phyloP scores from a whole-genome alignment of 2,329 filamentous ascomycete species.

The Trichoderma citrinoviride region DNA sequence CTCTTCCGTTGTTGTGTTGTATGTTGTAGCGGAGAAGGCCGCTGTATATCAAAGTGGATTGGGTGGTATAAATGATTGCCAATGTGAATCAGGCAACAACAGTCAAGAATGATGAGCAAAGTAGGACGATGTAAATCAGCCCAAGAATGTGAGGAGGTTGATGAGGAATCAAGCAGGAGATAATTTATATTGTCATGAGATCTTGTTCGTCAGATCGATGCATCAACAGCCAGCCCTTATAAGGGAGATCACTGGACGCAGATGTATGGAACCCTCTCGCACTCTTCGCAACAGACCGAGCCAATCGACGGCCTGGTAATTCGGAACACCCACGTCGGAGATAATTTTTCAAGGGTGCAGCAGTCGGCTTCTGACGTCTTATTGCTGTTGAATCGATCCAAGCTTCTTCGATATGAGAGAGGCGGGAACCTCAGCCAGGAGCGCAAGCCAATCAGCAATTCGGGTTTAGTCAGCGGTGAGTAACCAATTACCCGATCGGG shows the following conservation, averaged over 20 bases:
- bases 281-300: background rate
- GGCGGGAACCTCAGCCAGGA: background rate
- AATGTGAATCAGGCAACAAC: background rate
- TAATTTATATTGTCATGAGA: constrained; percentile 16
- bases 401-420: background rate
- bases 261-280: background rate
- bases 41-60: background rate
- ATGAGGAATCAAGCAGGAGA: constrained; percentile 9
- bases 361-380: background rate
- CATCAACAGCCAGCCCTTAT: background rate
- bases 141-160: background rate
- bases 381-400: background rate
- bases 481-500: constrained; percentile 25
- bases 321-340: constrained; percentile 12
- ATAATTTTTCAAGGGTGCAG: background rate
- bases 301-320: constrained; percentile 22
- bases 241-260: background rate
- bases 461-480: constrained; percentile 36
- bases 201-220: constrained; percentile 1
- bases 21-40: background rate
- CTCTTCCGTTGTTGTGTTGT: background rate
- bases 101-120: background rate
- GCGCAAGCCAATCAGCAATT: constrained; percentile 31
- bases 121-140: background rate
- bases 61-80: background rate